Percentiles rank a stretch among this genome's conserved stretches.
Conservation (phyloP, 2,329 filamentous ascomycete species). For the Clonostachys sp. region DNA sequence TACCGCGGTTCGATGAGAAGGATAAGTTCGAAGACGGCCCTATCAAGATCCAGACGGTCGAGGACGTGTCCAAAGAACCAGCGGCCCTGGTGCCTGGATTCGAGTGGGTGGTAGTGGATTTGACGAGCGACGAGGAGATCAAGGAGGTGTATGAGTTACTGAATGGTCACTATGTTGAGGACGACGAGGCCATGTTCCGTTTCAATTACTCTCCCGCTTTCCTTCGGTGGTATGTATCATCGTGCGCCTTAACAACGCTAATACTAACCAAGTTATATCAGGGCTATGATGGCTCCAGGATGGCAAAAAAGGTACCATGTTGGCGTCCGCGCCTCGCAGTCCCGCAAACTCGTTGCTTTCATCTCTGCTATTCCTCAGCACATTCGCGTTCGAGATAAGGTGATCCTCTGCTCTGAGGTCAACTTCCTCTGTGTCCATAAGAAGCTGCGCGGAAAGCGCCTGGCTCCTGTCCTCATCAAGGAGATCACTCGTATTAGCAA, state of each 20-base stretch:
- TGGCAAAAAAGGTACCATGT: conserved; percentile 96
- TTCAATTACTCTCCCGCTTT: conserved; percentile 93
- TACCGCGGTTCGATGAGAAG: conserved; percentile 68
- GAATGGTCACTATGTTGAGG: conserved; percentile 93
- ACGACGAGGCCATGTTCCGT: conserved; percentile 93
- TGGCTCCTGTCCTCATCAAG: conserved; percentile 93
- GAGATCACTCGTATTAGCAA: conserved; percentile 95
- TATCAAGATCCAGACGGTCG: conserved; percentile 73
- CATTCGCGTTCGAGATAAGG: conserved; percentile 72
- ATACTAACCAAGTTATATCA: conserved; percentile 21
- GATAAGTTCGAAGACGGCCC: conserved; percentile 70
- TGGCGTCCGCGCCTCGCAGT: conserved; percentile 80
- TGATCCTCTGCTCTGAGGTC: conserved; percentile 80
- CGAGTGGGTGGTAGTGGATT: conserved; percentile 89
- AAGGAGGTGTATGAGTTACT: conserved; percentile 90
- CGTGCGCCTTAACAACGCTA: neutral
- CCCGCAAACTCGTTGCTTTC: conserved; percentile 86
- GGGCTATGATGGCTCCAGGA: conserved; percentile 90
- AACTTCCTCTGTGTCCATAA: conserved; percentile 99
- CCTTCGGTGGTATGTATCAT: conserved; percentile 68
- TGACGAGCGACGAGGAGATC: conserved; percentile 72
- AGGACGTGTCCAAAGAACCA: conserved; percentile 74
- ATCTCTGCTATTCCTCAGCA: conserved; percentile 90
- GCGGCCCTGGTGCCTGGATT: conserved; percentile 75
- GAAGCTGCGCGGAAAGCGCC: conserved; percentile 88